phyloP scores from a whole-genome alignment of 352 stramenopile species.

The Phytophthora crassamura region DNA sequence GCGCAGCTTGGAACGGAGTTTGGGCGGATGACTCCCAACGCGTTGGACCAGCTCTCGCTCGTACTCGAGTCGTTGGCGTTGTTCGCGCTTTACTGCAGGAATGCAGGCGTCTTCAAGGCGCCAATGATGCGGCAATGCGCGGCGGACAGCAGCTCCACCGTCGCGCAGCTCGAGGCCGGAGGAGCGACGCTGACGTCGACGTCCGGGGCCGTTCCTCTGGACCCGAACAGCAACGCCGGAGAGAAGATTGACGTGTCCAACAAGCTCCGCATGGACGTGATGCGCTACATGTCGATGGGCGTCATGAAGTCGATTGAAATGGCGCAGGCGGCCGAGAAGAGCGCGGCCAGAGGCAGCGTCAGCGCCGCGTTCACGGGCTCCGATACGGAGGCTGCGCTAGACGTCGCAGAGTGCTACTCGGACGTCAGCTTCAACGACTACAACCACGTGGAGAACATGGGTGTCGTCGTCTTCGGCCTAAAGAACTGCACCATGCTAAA shows the following conservation, averaged over 20 bases:
- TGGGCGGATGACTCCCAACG: conserved; percentile 57
- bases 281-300: conserved; percentile 88
- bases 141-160: conserved; percentile 13
- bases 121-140: not conserved
- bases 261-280: conserved; percentile 83
- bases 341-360: conserved; percentile 20
- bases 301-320: conserved; percentile 80
- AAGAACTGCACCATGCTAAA: conserved; percentile 62
- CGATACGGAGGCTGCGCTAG: conserved; percentile 20
- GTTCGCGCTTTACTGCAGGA: conserved; percentile 79
- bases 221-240: conserved; percentile 6
- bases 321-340: conserved; percentile 43
- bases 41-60: conserved; percentile 75
- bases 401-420: conserved; percentile 33
- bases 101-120: conserved; percentile 68
- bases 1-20: conserved; percentile 40
- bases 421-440: conserved; percentile 68
- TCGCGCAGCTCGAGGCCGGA: conserved; percentile 42
- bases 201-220: conserved; percentile 9
- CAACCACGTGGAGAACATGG: conserved; percentile 71
- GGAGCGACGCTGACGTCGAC: conserved; percentile 31
- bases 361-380: conserved; percentile 33
- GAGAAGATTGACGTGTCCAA: conserved; percentile 79
- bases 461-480: conserved; percentile 72
- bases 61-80: conserved; percentile 72